A percentile compares a stretch with the other conserved stretches of the same genome.
phyloP scores from a whole-genome alignment of 805 yeast genomes.

The Wilhelminamyces savonicus region DNA sequence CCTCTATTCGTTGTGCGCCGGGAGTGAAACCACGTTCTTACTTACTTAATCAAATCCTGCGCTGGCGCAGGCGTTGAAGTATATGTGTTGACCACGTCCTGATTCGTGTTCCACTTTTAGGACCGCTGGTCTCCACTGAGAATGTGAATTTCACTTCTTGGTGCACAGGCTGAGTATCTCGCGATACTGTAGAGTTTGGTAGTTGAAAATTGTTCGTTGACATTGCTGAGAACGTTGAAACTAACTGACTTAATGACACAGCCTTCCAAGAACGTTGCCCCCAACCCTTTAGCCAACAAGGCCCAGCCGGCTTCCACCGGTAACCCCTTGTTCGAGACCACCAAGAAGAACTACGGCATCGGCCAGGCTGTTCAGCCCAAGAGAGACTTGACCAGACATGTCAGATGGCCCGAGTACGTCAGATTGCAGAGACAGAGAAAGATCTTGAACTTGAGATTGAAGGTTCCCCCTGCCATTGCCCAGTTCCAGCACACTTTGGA shows the following conservation, averaged over 20 bases:
- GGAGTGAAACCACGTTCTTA: slow-evolving; percentile 20
- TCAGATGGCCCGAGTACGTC: slow-evolving; percentile 98
- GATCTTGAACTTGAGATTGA: slow-evolving; percentile 89
- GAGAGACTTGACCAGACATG: slow-evolving; percentile 94
- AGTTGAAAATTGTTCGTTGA: slow-evolving; percentile 20
- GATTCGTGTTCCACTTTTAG: neutral
- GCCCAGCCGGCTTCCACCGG: slow-evolving; percentile 20
- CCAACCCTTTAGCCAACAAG: slow-evolving; percentile 40
- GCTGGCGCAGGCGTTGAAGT: slow-evolving; percentile 4
- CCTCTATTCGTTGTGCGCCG: slow-evolving; percentile 19
- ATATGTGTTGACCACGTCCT: slow-evolving; percentile 1
- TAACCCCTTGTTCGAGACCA: slow-evolving; percentile 51
- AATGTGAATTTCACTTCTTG: slow-evolving; percentile 31
- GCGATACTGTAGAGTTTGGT: slow-evolving; percentile 35
- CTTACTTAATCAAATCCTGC: slow-evolving; percentile 6
- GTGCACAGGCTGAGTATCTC: slow-evolving; percentile 39
- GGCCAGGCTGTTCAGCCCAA: slow-evolving; percentile 96
- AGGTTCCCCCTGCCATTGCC: slow-evolving; percentile 98
- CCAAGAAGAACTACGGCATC: slow-evolving; percentile 92
- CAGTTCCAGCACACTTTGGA: slow-evolving; percentile 95
- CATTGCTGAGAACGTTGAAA: slow-evolving; percentile 16
- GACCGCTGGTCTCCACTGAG: slow-evolving; percentile 5
- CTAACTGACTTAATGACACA: slow-evolving; percentile 43
- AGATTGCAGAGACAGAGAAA: slow-evolving; percentile 99
- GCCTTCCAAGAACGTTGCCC: slow-evolving; percentile 52